phyloP scores from a whole-genome alignment of 768 basidiomycete species.

The Lentinus brumalis region DNA sequence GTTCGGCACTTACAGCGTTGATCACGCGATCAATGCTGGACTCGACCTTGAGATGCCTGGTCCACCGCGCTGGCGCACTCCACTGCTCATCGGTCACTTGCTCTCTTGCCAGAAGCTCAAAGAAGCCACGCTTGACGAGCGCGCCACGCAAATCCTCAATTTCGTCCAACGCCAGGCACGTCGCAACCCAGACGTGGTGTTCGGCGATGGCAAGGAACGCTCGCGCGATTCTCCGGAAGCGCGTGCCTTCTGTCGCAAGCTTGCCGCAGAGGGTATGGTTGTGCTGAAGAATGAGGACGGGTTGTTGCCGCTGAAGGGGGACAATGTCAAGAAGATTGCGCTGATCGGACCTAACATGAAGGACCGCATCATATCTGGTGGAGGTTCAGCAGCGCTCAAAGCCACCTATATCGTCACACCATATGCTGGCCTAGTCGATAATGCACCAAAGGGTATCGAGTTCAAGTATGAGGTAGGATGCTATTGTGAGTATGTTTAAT shows the following conservation, averaged over 20 bases:
- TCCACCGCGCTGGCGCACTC: conserved; percentile 42
- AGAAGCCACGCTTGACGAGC: conserved; percentile 47
- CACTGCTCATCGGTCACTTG: conserved; percentile 39
- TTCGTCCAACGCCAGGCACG: conserved; percentile 61
- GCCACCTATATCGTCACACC: conserved; percentile 67
- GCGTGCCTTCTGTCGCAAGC: conserved; percentile 52
- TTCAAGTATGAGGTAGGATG: conserved; percentile 64
- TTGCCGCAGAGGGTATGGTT: conserved; percentile 66
- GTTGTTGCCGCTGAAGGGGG: conserved; percentile 54
- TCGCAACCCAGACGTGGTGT: conserved; percentile 59
- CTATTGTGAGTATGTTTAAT: conserved; percentile 47
- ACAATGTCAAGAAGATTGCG: conserved; percentile 50
- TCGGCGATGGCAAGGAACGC: conserved; percentile 61
- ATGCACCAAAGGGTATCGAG: conserved; percentile 50
- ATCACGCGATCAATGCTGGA: conserved; percentile 46
- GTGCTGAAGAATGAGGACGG: conserved; percentile 61
- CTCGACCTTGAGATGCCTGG: conserved; percentile 53
- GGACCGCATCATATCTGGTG: conserved; percentile 68
- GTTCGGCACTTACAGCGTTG: conserved; percentile 47
- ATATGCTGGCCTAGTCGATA: conserved; percentile 56
- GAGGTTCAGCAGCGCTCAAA: conserved; percentile 72
- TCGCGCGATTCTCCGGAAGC: conserved; percentile 55
- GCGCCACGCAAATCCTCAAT: conserved; percentile 50
- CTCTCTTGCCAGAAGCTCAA: conserved; percentile 54
- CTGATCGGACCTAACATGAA: conserved; percentile 73